phyloP scores from a whole-genome alignment of 192 early-diverging fungal genomes.

The Thamnidium elegans region DNA sequence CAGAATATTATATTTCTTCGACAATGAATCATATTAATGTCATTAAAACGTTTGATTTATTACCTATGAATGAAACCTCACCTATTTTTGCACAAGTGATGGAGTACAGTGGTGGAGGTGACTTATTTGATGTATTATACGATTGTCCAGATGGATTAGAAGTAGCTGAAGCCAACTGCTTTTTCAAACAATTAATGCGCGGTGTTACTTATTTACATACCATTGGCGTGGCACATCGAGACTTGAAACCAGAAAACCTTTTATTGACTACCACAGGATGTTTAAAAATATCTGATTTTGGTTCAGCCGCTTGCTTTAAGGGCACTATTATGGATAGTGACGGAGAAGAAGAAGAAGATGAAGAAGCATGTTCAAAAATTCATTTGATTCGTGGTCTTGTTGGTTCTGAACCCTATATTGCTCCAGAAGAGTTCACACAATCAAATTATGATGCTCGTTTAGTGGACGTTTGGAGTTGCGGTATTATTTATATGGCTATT shows the following conservation, averaged over 20 bases:
- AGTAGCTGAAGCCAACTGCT: slow-evolving; percentile 51
- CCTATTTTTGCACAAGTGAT: slow-evolving; percentile 65
- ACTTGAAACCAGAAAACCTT: slow-evolving; percentile 89
- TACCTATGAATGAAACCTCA: slow-evolving; percentile 62
- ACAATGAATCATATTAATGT: slow-evolving; percentile 75
- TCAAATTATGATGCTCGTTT: slow-evolving; percentile 48
- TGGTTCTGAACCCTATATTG: slow-evolving; percentile 86
- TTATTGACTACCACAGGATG: slow-evolving; percentile 59
- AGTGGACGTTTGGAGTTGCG: slow-evolving; percentile 25
- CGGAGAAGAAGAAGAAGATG: slow-evolving; percentile 5
- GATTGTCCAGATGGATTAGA: slow-evolving; percentile 57
- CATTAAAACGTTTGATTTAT: slow-evolving; percentile 74
- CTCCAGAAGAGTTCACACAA: slow-evolving; percentile 58
- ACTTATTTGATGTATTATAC: slow-evolving; percentile 69
- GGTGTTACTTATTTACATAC: slow-evolving; percentile 78
- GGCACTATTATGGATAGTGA: neutral
- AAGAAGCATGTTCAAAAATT: slow-evolving; percentile 72
- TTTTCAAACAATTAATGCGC: slow-evolving; percentile 73
- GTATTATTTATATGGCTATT: slow-evolving; percentile 39
- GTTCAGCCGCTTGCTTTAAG: slow-evolving; percentile 75
- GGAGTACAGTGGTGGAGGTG: slow-evolving; percentile 83
- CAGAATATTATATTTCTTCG: slow-evolving; percentile 83
- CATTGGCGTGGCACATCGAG: slow-evolving; percentile 77
- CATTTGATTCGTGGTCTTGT: slow-evolving; percentile 74
- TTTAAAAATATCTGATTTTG: slow-evolving; percentile 88